Base-by-base conservation (phyloP, 768 basidiomycete species). In the Pulveroboletus sp. region DNA sequence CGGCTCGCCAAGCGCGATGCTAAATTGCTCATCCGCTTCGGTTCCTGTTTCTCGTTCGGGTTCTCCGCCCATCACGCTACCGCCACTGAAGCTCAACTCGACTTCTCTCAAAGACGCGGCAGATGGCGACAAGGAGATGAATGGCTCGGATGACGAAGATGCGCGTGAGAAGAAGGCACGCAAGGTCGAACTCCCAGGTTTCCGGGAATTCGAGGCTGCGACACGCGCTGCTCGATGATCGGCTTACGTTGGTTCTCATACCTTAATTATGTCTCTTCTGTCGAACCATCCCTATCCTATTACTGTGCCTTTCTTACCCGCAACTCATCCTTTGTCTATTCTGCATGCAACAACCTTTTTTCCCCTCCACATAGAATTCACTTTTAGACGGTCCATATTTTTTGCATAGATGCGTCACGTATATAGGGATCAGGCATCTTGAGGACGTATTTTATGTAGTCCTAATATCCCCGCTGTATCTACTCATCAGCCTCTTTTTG, bases 11-110 rank as follows among this genome's bases (percentile, higher is more conserved):
- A 32, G 38, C 17, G 23, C 52, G 23, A 37, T 16, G n/a, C 40
- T 35, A 20, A 50, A 21, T 21, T 41, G 57, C 23, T 58, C 57
- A 2, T 60, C 56, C 0, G 51, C 42, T 37, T 69, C 66, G 1
- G 50, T 75, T 29, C 86, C 87, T 8, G 73, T 70, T 3, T 86
- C 84, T 35, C 72, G 88, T 34, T 73, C 83, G n/a, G 71, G 72
- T 20, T 82, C 80, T 8, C 87, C 88, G 23, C 87, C 87, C 2
- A 89, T 90, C 50, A 80, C 73, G 44, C 67, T 90, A 5, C 77
- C 88, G 25, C 88, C 88, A 38, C 66, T 90, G 44, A 84, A 84
- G 57, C 66, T 78, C 31, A 65, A 63, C 40, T 59, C 71, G 49
- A 43, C 48, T 32, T 36, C 56, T 31, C 53, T 41, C 32, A 58